Evolutionary conservation across 345 rosid species (phyloP).

Genomic region (Gossypium raimondii): DNA sequence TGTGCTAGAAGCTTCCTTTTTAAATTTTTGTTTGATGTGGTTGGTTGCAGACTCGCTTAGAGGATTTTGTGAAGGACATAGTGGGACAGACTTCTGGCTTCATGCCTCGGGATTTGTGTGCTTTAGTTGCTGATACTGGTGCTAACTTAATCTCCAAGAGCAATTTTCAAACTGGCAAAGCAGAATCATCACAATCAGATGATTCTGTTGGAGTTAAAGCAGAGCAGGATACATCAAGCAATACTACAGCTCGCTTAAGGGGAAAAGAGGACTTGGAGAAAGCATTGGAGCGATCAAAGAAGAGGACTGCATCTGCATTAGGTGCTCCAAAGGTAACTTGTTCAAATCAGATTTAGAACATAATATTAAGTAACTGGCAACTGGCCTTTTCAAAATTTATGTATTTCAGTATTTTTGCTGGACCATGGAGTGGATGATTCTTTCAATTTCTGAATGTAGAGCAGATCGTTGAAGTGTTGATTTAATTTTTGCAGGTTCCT

Average conservation of each 20-base stretch:
- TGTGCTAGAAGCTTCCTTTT: background rate
- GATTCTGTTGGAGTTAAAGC: slow-evolving; percentile 30
- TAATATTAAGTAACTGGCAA: background rate
- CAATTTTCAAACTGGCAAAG: slow-evolving; percentile 32
- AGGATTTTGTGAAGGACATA: slow-evolving; percentile 61
- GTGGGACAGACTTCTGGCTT: slow-evolving; percentile 95
- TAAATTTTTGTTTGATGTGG: slow-evolving; percentile 3
- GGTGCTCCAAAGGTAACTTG: slow-evolving; percentile 88
- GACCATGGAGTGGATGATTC: background rate
- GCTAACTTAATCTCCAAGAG: slow-evolving; percentile 51
- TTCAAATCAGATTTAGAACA: slow-evolving; percentile 7
- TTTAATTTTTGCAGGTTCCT: slow-evolving; percentile 54
- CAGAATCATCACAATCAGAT: slow-evolving; percentile 28
- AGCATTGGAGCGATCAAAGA: slow-evolving; percentile 87
- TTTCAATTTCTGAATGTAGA: slow-evolving; percentile 11
- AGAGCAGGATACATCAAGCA: slow-evolving; percentile 27
- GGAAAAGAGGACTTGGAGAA: slow-evolving; percentile 53
- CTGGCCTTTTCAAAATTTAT: background rate
- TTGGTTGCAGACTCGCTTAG: slow-evolving; percentile 53
- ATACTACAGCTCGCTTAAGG: slow-evolving; percentile 25
- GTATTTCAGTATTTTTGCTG: background rate
- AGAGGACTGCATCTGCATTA: slow-evolving; percentile 86
- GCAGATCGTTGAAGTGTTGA: slow-evolving; percentile 8
- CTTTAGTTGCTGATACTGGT: slow-evolving; percentile 88
- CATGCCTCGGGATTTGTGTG: slow-evolving; percentile 80